Evolutionary conservation across 2,329 filamentous ascomycete genomes (phyloP), one percentile per base, ranked within the genome.

Genomic region (Tolypocladium nubicola): DNA sequence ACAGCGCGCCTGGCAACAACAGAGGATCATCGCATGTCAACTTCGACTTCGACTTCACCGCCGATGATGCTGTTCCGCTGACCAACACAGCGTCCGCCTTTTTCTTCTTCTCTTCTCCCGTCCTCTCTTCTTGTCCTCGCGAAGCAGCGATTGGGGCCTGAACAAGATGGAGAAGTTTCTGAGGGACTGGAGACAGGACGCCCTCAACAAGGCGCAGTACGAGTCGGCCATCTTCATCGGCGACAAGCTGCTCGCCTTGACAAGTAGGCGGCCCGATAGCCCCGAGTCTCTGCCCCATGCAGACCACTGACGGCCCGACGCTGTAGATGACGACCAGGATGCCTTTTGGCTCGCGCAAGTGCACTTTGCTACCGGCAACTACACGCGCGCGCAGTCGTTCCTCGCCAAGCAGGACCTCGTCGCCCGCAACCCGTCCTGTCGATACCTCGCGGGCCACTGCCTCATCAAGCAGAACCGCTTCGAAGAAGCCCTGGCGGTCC

Each of bases 271-370:
- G 37, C n/a, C 39, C 41, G 4, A 16, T 30, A 4, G 2, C 13
- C 16, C 10, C 39, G 50, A 23, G 14, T 16, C 9, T 10, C 13
- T 19, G 8, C 41, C 19, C 30, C 16, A 7, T 37, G 14, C 41
- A 3, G 9, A 14, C n/a, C 21, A n/a, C 52, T 54, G 54, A 52
- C 43, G n/a, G 7, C 14, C 5, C 2, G n/a, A 53, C 53, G 56
- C 41, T 58, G 10, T 63, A 97, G 94, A 92, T 68, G 89, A 93
- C 70, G 91, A 96, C 67, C 87, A 90, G 62, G 94, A 99, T 71
- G 93, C 92, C 45, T 96, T 96, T 69, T 97, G 91, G 88, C 86
- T 99, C 49, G 94, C 94, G n/a, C 93, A 97, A 74, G 90, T 96
- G 41, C 93, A 99, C 73, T 99, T 97, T 75, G 88, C 87, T 55